A percentile compares a stretch with the other conserved stretches of the same genome.
phyloP scores from a whole-genome alignment of 345 rosid species.

The Eucalyptus polybractea region DNA sequence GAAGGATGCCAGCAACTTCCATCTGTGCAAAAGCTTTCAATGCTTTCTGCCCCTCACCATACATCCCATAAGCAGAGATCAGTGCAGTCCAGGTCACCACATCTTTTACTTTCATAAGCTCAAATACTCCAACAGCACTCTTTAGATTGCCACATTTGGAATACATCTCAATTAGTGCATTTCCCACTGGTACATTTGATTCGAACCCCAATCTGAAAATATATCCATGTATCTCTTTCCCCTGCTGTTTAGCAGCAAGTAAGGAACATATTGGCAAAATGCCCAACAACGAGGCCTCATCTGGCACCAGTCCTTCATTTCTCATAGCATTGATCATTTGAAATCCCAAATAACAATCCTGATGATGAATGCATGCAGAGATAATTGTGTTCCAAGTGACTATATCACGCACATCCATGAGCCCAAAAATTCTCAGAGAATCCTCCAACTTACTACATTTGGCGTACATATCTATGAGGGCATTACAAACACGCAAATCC shows the following conservation, averaged over 20 bases:
- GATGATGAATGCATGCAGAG: constrained; percentile 35
- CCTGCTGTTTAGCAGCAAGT: constrained; percentile 43
- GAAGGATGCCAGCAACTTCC: constrained; percentile 37
- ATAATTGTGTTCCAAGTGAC: constrained; percentile 60
- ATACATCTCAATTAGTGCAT: constrained; percentile 62
- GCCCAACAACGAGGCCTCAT: constrained; percentile 31
- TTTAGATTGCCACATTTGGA: constrained; percentile 51
- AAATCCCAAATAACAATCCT: constrained; percentile 34
- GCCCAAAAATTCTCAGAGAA: constrained; percentile 26
- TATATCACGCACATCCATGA: constrained; percentile 27
- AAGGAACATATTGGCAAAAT: constrained; percentile 45
- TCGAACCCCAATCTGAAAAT: constrained; percentile 40
- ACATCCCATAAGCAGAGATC: constrained; percentile 57
- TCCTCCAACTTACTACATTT: constrained; percentile 30
- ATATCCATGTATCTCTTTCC: constrained; percentile 54
- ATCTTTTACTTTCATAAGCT: constrained; percentile 40
- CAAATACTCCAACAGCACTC: constrained; percentile 25
- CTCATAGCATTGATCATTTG: constrained; percentile 30
- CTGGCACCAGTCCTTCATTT: constrained; percentile 21
- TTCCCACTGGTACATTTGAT: constrained; percentile 26
- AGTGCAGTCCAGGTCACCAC: constrained; percentile 65
- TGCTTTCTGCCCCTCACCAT: constrained; percentile 49
- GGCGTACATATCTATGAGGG: constrained; percentile 51
- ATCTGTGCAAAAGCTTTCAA: constrained; percentile 29
- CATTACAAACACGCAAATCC: constrained; percentile 32